Percentiles rank a stretch among this genome's conserved stretches.
Evolutionary conservation across 140 eudicot species (phyloP).

Genomic region (Senecio squalidus): DNA sequence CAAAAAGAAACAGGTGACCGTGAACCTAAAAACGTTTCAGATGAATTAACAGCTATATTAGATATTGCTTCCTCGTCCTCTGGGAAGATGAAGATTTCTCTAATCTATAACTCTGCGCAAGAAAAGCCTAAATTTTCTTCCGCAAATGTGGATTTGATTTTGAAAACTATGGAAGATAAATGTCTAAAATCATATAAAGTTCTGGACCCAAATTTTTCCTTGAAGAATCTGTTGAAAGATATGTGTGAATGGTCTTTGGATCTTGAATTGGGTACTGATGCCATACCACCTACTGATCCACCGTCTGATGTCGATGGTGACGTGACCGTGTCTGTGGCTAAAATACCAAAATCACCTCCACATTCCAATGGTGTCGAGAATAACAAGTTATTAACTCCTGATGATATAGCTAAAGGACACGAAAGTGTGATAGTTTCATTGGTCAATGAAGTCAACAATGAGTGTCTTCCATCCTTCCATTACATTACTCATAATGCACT

Average conservation of each 20-base stretch:
- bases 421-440: slow-evolving; percentile 48
- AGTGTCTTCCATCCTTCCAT: slow-evolving; percentile 45
- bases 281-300: slow-evolving; percentile 18
- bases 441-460: slow-evolving; percentile 58
- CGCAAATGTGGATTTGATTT: slow-evolving; percentile 42
- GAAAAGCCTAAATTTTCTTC: slow-evolving; percentile 29
- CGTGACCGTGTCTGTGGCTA: not conserved
- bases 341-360: not conserved
- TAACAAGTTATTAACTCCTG: slow-evolving; percentile 22
- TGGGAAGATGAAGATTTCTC: slow-evolving; percentile 58
- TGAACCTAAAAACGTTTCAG: slow-evolving; percentile 17
- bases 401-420: slow-evolving; percentile 64
- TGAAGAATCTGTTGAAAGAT: slow-evolving; percentile 61
- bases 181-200: slow-evolving; percentile 49
- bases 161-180: slow-evolving; percentile 52
- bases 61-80: slow-evolving; percentile 60
- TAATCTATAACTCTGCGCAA: slow-evolving; percentile 31
- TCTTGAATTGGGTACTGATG: slow-evolving; percentile 26
- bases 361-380: slow-evolving; percentile 3
- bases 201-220: slow-evolving; percentile 51
- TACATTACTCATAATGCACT: slow-evolving; percentile 69
- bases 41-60: slow-evolving; percentile 26
- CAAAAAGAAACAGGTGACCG: slow-evolving; percentile 25
- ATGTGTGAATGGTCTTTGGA: slow-evolving; percentile 57
- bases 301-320: not conserved